Percentiles rank a stretch among this genome's conserved stretches.
Conservation (phyloP, 208 protist genomes). For the Leishmania aethiopica region DNA sequence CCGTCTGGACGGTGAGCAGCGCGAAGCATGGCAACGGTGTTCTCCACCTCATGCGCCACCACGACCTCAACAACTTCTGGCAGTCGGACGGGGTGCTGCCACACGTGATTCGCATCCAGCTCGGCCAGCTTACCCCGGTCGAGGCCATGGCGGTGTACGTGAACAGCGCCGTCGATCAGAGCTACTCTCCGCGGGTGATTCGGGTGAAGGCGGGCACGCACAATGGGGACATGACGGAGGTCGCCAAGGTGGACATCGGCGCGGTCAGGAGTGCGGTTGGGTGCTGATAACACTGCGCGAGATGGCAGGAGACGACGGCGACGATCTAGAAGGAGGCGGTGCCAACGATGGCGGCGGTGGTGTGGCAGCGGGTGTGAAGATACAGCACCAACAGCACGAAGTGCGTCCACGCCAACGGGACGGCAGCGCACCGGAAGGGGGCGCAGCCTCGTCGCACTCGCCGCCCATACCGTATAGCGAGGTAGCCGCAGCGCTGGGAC, state of each 20-base stretch:
- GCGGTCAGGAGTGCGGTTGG: conserved; percentile 59
- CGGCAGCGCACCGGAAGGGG: background rate
- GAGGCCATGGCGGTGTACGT: conserved; percentile 66
- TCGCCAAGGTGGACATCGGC: conserved; percentile 47
- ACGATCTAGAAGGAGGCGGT: conserved; percentile 6
- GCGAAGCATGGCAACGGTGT: conserved; percentile 92
- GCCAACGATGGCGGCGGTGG: background rate
- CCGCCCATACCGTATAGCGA: conserved; percentile 7
- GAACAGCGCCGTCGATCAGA: conserved; percentile 77
- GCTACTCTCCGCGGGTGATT: conserved; percentile 85
- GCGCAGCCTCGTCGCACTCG: background rate
- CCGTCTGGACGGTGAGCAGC: conserved; percentile 84
- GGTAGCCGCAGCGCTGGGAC: conserved; percentile 10
- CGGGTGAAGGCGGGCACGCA: conserved; percentile 69
- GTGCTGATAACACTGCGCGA: conserved; percentile 45
- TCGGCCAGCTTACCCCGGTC: conserved; percentile 55
- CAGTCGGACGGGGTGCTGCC: conserved; percentile 89
- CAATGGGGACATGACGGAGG: conserved; percentile 68
- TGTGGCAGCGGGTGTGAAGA: background rate
- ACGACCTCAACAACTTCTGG: conserved; percentile 76
- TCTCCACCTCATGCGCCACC: conserved; percentile 49
- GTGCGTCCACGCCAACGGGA: background rate
- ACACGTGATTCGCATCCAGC: conserved; percentile 74
- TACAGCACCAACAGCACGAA: background rate
- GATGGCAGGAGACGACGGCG: conserved; percentile 7